Conservation (phyloP, 768 basidiomycete genomes). For the Kwoniella pini region DNA sequence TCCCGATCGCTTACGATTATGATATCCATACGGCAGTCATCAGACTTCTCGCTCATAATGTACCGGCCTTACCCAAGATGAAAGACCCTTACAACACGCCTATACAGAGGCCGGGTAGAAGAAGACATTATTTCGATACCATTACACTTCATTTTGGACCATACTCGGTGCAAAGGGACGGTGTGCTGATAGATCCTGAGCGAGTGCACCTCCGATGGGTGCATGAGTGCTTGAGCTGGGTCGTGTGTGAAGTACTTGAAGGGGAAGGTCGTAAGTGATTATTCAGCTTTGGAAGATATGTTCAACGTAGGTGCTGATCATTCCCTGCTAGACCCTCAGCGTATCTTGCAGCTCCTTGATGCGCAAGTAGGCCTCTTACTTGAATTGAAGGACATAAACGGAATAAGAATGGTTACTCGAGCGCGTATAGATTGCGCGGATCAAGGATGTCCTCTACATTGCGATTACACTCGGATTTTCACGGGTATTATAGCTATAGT, state of each 20-base stretch:
- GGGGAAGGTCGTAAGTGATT: conserved; percentile 7
- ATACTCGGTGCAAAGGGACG: not conserved
- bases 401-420: not conserved
- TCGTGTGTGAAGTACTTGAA: conserved; percentile 4
- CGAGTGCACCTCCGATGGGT: conserved; percentile 5
- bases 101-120: not conserved
- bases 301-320: not conserved
- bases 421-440: not conserved
- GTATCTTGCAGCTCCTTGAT: conserved; percentile 1
- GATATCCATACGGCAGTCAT: not conserved
- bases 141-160: conserved; percentile 2
- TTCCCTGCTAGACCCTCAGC: not conserved
- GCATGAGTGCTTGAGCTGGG: conserved; percentile 7
- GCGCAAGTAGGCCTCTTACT: not conserved
- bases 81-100: not conserved
- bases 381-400: not conserved
- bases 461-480: conserved; percentile 2
- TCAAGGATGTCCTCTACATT: not conserved
- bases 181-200: conserved; percentile 1
- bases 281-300: not conserved
- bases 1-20: not conserved
- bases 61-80: not conserved
- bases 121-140: not conserved
- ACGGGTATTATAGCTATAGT: not conserved
- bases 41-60: not conserved